Percentiles rank a stretch among this genome's conserved stretches.
Evolutionary conservation across 306 rosid genomes (phyloP).

Genomic region (Malus domestica): ASM211411v1 NC_041804.1:7704001-7704500

Average conservation of each 20-base stretch:
- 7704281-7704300: neutral
- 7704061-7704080: constrained; percentile 45
- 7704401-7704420: constrained; percentile 85
- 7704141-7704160: constrained; percentile 42
- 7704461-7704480: constrained; percentile 24
- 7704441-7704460: constrained; percentile 24
- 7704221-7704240: neutral
- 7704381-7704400: constrained; percentile 94
- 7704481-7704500: constrained; percentile 30
- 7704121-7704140: constrained; percentile 56
- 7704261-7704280: neutral
- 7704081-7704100: constrained; percentile 50
- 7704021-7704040: constrained; percentile 58
- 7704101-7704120: constrained; percentile 48
- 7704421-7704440: constrained; percentile 33
- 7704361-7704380: constrained; percentile 87
- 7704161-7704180: constrained; percentile 30
- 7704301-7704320: neutral
- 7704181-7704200: constrained; percentile 47
- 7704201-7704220: constrained; percentile 37
- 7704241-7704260: constrained; percentile 13
- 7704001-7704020: constrained; percentile 41
- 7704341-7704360: constrained; percentile 44
- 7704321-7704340: neutral
- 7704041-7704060: constrained; percentile 43